A percentile compares a stretch with the other conserved stretches of the same genome.
Evolutionary conservation across 2,329 filamentous ascomycete genomes (phyloP).

Genomic region (Escovopsis sp.): DNA sequence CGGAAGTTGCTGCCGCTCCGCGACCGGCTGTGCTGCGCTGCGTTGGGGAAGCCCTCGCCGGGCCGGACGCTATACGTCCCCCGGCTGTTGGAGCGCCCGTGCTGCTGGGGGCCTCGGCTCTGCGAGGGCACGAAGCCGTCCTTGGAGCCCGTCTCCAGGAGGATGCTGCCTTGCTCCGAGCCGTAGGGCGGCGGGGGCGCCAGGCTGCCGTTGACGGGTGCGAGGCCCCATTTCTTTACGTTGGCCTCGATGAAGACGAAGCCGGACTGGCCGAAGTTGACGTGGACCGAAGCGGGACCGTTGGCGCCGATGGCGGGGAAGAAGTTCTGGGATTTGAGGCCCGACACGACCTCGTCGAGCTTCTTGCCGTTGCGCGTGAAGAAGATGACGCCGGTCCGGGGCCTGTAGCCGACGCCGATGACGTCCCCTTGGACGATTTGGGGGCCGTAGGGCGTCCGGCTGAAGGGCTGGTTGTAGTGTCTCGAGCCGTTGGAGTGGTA

Average conservation of each 20-base stretch:
- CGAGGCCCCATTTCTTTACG: slow-evolving; percentile 98
- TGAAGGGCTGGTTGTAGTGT: slow-evolving; percentile 87
- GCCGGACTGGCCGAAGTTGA: slow-evolving; percentile 94
- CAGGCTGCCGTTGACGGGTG: slow-evolving; percentile 87
- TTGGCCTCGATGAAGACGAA: slow-evolving; percentile 99
- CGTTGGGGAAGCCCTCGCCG: slow-evolving; percentile 33
- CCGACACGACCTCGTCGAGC: slow-evolving; percentile 85
- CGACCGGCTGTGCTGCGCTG: slow-evolving; percentile 51
- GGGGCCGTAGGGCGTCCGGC: slow-evolving; percentile 64
- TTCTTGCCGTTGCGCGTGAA: slow-evolving; percentile 98
- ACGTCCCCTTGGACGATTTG: slow-evolving; percentile 86
- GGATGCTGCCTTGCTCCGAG: slow-evolving; percentile 89
- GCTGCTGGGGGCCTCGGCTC: slow-evolving; percentile 19
- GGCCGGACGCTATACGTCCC: slow-evolving; percentile 24
- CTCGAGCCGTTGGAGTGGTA: slow-evolving; percentile 81
- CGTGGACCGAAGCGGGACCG: slow-evolving; percentile 81
- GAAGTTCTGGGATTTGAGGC: slow-evolving; percentile 88
- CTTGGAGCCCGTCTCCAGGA: slow-evolving; percentile 72
- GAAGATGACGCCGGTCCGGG: slow-evolving; percentile 87
- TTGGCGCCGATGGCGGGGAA: slow-evolving; percentile 96
- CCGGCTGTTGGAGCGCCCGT: slow-evolving; percentile 23
- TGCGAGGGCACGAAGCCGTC: slow-evolving; percentile 35
- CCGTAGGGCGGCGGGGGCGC: slow-evolving; percentile 94
- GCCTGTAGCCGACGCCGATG: slow-evolving; percentile 86
- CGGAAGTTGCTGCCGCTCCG: slow-evolving; percentile 54